Conservation (phyloP, 257 asterid genomes). For the Anisodus acutangulus region DNA sequence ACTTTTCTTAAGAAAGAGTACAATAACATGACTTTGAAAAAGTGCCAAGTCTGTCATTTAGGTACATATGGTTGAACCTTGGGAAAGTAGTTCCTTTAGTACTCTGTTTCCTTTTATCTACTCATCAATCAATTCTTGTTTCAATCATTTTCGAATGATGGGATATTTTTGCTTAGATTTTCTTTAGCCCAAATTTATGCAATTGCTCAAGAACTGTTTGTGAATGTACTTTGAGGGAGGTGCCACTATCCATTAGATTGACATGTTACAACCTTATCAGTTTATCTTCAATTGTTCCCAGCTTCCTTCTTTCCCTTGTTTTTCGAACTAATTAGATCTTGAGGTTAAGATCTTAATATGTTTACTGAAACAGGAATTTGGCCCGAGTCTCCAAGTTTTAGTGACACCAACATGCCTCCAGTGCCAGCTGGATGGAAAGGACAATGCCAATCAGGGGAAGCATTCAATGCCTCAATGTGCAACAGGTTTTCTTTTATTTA, state of each 20-base stretch:
- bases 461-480: conserved; percentile 79
- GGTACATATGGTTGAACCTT: not conserved
- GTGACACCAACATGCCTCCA: conserved; percentile 81
- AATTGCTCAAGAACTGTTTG: not conserved
- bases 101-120: not conserved
- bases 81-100: conserved; percentile 26
- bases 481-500: conserved; percentile 63
- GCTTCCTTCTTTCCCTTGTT: not conserved
- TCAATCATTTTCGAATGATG: not conserved
- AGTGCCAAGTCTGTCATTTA: conserved; percentile 15
- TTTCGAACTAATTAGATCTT: not conserved
- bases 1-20: not conserved
- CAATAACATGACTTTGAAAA: not conserved
- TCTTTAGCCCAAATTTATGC: not conserved
- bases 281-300: conserved; percentile 6
- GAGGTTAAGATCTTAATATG: not conserved
- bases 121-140: conserved; percentile 23
- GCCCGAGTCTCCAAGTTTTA: conserved; percentile 95
- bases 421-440: conserved; percentile 93
- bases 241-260: not conserved
- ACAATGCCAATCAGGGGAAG: conserved; percentile 82
- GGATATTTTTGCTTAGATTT: conserved; percentile 10
- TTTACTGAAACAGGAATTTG: conserved; percentile 68
- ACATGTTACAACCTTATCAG: not conserved
- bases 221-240: not conserved